Base-by-base conservation (phyloP, 75 land plant species). In the Chamaecyparis obtusa region DNA sequence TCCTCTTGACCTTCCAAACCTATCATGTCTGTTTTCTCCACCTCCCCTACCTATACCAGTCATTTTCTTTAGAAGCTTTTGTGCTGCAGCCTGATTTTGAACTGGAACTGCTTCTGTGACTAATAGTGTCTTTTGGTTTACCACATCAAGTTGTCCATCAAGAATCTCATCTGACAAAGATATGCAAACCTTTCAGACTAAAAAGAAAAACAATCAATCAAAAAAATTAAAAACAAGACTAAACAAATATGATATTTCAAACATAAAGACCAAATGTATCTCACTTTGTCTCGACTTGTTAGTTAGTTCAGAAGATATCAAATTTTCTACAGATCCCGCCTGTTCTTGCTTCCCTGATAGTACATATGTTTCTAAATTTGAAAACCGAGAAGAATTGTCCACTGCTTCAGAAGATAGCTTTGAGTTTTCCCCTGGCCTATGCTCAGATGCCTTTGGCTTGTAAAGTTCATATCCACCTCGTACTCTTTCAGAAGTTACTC, bases 41-140 rank as follows among this genome's bases (percentile, higher is more conserved):
- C 57, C 84, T 39, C 85, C 88, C 41, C 64, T 67, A 5, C 36
- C 87, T 19, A 27, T 64, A 44, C 79, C 87, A 86, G 71, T 90
- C 88, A 91, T 91, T 88, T 90, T 94, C 60, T 90, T 92, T 19
- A 94, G 90, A 46, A 97, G 97, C 81, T 95, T 96, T 88, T 96
- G 97, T 37, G 97, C 90, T 86, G 97, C 99, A 75, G 92, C 96
- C 87, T 96, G 94, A 86, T 97, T 96, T 78, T 97, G 99, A 69
- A 93, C 84, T 27, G 97, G 97, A 9, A 90, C 89, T 84, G 90
- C 89, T 54, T 95, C 97, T 35, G 54, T 87, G 19, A 88, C 96
- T 90, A 86, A 54, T 35, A 49, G 15, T 54, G 49, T 54, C 56
- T 84, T 84, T 36, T 48, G 8, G n/a, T 27, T 81, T 81, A 46